Evolutionary conservation across 192 early-diverging fungal species (phyloP), one percentile per base, ranked within the genome.

Genomic region (Backusella circina): DNA sequence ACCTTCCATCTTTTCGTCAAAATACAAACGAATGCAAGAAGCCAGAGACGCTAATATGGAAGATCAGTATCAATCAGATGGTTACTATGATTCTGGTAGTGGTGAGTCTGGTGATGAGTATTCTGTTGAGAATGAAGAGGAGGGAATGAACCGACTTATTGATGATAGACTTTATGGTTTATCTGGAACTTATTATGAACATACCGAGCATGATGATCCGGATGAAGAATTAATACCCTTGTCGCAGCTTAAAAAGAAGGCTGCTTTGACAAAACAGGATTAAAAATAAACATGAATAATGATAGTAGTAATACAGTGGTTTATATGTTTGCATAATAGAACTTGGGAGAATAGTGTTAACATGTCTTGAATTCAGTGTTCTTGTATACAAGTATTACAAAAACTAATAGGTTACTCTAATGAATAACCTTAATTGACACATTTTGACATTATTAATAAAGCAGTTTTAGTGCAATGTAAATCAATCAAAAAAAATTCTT

Each of bases 1-100:
- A 47, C 82, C 77, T 3, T 83, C 82, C 9, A 80, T 83, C 32
- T 83, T 78, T 50, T 78, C 77, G 3, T 51, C 64, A 8, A 70
- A 67, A 41, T 73, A 77, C 18, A 61, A 61, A 10, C 68, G 64
- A 33, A 72, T 75, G 50, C 72, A 77, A 15, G 74, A 83, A 65
- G 73, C 18, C 21, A 54, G 35, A 41, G 16, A 70, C 1, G 15
- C 35, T 2, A 33, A 30, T 4, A 61, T 51, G 2, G 61, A 65
- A 3, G 77, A 73, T 0, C n/a, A 47, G 5, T 47, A 47, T 47
- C 44, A 47, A 26, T 73, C 71, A 13, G 72, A 74, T 10, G 77
- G 67, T 26, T 78, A 78, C 67, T 78, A 74, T 36, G 77, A 78
- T 33, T 78, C 77, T 36, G 77, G 77, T 31, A 78, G 77, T 69